phyloP scores from a whole-genome alignment of 1,284 basidiomycete genomes.

The Marasmius oreades region DNA sequence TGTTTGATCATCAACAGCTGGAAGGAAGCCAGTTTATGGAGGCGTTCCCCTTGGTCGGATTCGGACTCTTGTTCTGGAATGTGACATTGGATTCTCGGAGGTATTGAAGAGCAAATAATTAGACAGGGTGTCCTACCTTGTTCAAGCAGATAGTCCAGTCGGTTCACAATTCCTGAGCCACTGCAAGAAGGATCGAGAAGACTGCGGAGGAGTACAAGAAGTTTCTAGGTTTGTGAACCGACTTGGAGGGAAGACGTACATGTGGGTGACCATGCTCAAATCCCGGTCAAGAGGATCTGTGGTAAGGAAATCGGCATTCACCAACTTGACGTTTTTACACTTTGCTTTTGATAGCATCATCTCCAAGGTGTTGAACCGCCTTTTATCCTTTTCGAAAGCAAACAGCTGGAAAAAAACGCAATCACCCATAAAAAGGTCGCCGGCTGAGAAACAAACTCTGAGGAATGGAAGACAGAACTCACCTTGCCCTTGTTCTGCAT shows the following conservation, averaged over 20 bases:
- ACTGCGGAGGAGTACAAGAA: conserved; percentile 33
- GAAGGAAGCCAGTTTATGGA: conserved; percentile 81
- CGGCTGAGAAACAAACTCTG: conserved; percentile 3
- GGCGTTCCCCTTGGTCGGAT: conserved; percentile 57
- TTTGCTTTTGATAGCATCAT: conserved; percentile 79
- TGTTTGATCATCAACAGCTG: conserved; percentile 94
- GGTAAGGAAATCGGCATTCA: conserved; percentile 78
- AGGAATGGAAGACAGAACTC: conserved; percentile 14
- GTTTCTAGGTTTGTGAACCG: background rate
- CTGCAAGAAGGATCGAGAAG: conserved; percentile 93
- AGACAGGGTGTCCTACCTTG: conserved; percentile 39
- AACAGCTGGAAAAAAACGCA: conserved; percentile 68
- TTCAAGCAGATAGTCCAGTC: conserved; percentile 81
- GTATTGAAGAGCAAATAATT: background rate
- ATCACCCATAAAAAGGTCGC: too few species aligned
- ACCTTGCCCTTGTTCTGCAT: conserved; percentile 82
- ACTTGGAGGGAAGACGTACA: conserved; percentile 48
- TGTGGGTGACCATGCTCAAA: conserved; percentile 73
- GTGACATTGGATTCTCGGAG: conserved; percentile 5
- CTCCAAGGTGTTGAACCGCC: conserved; percentile 77
- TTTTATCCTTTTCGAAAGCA: conserved; percentile 83
- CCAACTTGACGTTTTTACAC: conserved; percentile 73
- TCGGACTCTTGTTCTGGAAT: conserved; percentile 45
- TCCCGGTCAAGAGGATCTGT: conserved; percentile 61
- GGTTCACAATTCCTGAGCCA: conserved; percentile 89